Evolutionary conservation across 2,329 filamentous ascomycete species (phyloP).

Genomic region (Aspergillus niger): DNA sequence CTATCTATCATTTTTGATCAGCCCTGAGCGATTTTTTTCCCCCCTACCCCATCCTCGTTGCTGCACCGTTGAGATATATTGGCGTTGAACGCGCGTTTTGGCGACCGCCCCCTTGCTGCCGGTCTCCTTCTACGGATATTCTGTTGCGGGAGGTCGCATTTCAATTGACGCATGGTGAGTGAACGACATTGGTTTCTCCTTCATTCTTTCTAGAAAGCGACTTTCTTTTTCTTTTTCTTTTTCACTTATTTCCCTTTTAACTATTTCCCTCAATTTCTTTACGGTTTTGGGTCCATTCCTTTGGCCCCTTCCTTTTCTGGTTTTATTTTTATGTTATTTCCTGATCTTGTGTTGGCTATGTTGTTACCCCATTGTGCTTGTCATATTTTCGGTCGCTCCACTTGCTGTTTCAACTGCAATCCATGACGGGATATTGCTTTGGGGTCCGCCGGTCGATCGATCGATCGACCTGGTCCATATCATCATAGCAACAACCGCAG

Average conservation of each 20-base stretch:
- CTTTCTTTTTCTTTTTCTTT: background rate
- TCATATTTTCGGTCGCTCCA: background rate
- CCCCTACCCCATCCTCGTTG: background rate
- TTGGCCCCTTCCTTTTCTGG: background rate
- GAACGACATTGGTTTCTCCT: background rate
- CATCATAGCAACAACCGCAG: background rate
- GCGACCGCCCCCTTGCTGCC: conserved; percentile 9
- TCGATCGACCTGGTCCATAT: background rate
- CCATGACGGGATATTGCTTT: background rate
- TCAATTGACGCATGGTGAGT: conserved; percentile 10
- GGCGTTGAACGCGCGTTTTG: conserved; percentile 12
- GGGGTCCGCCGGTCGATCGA: background rate
- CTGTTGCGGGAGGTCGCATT: conserved; percentile 7
- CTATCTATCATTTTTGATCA: conserved; percentile 5
- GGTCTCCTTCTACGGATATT: conserved; percentile 5
- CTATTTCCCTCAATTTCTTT: background rate
- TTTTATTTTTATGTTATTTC: background rate
- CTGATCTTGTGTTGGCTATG: background rate
- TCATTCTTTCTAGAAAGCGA: background rate
- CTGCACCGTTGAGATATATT: conserved; percentile 10
- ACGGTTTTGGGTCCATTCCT: no score
- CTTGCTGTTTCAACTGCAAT: background rate
- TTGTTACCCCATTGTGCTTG: background rate
- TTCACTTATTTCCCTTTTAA: background rate
- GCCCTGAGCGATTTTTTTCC: conserved; percentile 12